A percentile compares a stretch with the other conserved stretches of the same genome.
Conservation (phyloP, 352 stramenopile genomes). For the Phytophthora cryptogea region DNA sequence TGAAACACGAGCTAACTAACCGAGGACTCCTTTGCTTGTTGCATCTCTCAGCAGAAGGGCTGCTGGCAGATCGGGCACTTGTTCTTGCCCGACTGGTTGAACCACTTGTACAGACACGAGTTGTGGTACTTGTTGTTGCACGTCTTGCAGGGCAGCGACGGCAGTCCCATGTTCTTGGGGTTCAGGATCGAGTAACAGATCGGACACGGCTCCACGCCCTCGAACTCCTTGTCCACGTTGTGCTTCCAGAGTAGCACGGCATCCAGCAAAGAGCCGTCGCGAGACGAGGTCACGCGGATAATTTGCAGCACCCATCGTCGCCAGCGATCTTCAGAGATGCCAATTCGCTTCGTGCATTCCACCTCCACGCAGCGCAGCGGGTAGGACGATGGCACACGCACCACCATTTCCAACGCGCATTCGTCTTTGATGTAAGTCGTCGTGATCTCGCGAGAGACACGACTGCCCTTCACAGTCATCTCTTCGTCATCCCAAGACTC, state of each 20-base stretch:
- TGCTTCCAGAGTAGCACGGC: conserved; percentile 93
- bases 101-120: conserved; percentile 94
- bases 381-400: conserved; percentile 87
- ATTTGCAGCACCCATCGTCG: conserved; percentile 94
- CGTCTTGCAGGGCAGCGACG: conserved; percentile 90
- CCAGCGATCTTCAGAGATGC: conserved; percentile 91
- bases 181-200: conserved; percentile 94
- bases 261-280: conserved; percentile 90
- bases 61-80: conserved; percentile 94
- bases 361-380: conserved; percentile 92
- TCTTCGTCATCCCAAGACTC: conserved; percentile 76
- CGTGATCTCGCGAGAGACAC: conserved; percentile 88
- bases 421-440: conserved; percentile 94
- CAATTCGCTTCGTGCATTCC: conserved; percentile 90
- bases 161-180: conserved; percentile 89
- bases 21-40: conserved; percentile 5
- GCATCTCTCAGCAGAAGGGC: conserved; percentile 65
- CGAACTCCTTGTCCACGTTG: conserved; percentile 93
- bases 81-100: conserved; percentile 94
- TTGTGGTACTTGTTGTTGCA: conserved; percentile 94
- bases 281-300: conserved; percentile 87
- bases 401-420: conserved; percentile 90
- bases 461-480: conserved; percentile 88
- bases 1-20: conserved; percentile 28
- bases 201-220: conserved; percentile 91